A percentile compares a stretch with the other conserved stretches of the same genome.
phyloP scores from a whole-genome alignment of 1,284 basidiomycete genomes.

The Naganishia cerealis region DNA sequence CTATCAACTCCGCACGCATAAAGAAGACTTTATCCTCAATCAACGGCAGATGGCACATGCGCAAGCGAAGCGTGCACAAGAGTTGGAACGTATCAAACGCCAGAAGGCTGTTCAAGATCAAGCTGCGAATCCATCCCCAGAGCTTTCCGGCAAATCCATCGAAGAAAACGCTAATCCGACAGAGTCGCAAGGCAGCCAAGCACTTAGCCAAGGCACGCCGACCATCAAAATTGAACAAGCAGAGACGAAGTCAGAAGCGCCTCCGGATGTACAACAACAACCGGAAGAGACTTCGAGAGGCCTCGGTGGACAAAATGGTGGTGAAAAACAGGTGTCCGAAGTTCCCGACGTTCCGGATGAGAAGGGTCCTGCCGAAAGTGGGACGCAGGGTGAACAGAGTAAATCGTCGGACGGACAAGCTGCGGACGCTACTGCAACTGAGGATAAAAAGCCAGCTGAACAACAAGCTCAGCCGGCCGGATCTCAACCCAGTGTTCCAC shows the following conservation, averaged over 20 bases:
- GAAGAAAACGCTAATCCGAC: conserved; percentile 33
- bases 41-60: conserved; percentile 46
- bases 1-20: conserved; percentile 87
- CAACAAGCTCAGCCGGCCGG: not conserved
- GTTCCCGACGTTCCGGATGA: conserved; percentile 7
- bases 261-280: conserved; percentile 25
- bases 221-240: conserved; percentile 28
- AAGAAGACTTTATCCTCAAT: conserved; percentile 72
- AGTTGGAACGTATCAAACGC: conserved; percentile 29
- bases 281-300: conserved; percentile 35
- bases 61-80: conserved; percentile 35
- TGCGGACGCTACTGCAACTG: conserved; percentile 22
- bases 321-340: conserved; percentile 39
- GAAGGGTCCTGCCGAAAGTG: not conserved
- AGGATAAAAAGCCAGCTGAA: conserved; percentile 7
- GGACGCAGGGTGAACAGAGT: conserved; percentile 34
- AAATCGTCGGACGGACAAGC: conserved; percentile 3
- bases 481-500: conserved; percentile 3
- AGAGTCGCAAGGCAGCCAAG: conserved; percentile 38
- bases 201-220: conserved; percentile 37
- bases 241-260: conserved; percentile 30
- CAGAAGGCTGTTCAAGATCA: conserved; percentile 46
- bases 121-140: conserved; percentile 56
- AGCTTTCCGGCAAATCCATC: conserved; percentile 44
- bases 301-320: conserved; percentile 38